These are phyloP conservation scores for Colletotrichum sp. DNA, from an alignment of 2,329 filamentous ascomycete genomes.

Conservation along the genomic window DNA sequence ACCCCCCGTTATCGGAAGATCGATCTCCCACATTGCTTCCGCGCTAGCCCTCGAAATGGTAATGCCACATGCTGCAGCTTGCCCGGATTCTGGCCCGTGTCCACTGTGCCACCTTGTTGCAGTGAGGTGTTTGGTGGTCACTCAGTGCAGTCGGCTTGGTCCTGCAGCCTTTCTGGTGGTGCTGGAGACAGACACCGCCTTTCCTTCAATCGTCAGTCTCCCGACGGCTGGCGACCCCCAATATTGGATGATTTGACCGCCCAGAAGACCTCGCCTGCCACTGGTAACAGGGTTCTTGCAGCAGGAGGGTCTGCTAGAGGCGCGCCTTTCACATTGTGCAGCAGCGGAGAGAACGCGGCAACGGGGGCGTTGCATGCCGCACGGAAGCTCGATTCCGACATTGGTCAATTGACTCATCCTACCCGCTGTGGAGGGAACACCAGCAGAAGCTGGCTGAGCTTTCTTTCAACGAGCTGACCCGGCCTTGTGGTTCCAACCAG, in stretches of 20 bases:
- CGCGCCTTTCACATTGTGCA: not conserved
- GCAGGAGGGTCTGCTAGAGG: not conserved
- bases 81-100: constrained; percentile 6
- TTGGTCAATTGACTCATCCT: not conserved
- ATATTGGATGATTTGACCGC: not conserved
- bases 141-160: not conserved
- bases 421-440: not conserved
- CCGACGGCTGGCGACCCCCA: not conserved
- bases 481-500: not conserved
- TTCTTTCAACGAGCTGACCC: not conserved
- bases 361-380: not conserved
- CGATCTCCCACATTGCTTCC: not conserved
- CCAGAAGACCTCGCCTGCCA: not conserved
- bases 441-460: not conserved
- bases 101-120: not conserved
- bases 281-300: not conserved
- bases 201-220: not conserved
- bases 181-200: constrained; percentile 18
- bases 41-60: not conserved
- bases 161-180: not conserved
- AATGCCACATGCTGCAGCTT: constrained; percentile 21
- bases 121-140: not conserved
- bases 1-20: constrained; percentile 18
- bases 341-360: not conserved
- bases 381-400: not conserved